Evolutionary conservation across 2,329 filamentous ascomycete genomes (phyloP).

Genomic region (Pseudogymnoascus sp.): DNA sequence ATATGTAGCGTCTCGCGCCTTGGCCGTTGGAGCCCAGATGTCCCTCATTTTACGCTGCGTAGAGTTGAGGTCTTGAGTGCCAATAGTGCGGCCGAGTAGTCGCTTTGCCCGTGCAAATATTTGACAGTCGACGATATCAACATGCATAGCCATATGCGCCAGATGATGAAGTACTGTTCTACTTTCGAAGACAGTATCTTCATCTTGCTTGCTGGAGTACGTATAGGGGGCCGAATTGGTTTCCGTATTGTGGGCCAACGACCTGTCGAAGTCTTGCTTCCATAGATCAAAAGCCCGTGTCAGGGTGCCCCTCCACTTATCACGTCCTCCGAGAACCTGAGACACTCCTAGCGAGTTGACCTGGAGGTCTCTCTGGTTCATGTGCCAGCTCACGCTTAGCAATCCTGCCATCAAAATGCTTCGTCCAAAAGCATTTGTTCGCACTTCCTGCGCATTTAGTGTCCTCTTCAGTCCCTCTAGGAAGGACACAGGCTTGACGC

Average conservation of each 20-base stretch:
- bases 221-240: slow-evolving; percentile 44
- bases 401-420: slow-evolving; percentile 91
- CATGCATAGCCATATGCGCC: slow-evolving; percentile 96
- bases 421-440: slow-evolving; percentile 87
- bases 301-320: slow-evolving; percentile 82
- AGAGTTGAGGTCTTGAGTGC: slow-evolving; percentile 67
- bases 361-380: slow-evolving; percentile 92
- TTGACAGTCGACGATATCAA: slow-evolving; percentile 94
- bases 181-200: slow-evolving; percentile 68
- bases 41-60: slow-evolving; percentile 80
- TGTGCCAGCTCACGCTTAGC: slow-evolving; percentile 91
- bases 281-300: slow-evolving; percentile 87
- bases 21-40: slow-evolving; percentile 78
- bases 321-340: slow-evolving; percentile 72
- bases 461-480: slow-evolving; percentile 86
- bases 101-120: slow-evolving; percentile 86
- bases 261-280: slow-evolving; percentile 85
- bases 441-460: slow-evolving; percentile 73
- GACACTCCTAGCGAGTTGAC: slow-evolving; percentile 76
- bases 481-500: slow-evolving; percentile 77
- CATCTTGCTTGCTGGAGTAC: slow-evolving; percentile 52
- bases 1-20: slow-evolving; percentile 82
- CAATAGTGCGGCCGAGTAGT: slow-evolving; percentile 77
- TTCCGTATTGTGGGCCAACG: slow-evolving; percentile 51
- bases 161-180: slow-evolving; percentile 85